A percentile compares a stretch with the other conserved stretches of the same genome.
Evolutionary conservation across 768 basidiomycete genomes (phyloP).

Genomic region (Boletellus ananas): DNA sequence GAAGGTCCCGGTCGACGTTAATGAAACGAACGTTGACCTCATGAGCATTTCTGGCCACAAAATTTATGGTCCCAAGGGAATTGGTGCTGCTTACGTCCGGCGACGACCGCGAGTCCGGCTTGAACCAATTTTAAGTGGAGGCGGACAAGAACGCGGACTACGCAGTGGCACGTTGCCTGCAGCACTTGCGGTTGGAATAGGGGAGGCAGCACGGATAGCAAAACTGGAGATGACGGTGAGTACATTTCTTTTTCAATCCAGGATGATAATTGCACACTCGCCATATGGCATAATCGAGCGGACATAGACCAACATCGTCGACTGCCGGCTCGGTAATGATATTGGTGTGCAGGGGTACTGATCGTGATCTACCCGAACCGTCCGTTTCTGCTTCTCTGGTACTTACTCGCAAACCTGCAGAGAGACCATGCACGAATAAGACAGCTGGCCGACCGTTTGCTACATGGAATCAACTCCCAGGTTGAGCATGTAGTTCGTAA

Average conservation of each 20-base stretch:
- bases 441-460: slow-evolving; percentile 73
- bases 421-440: slow-evolving; percentile 75
- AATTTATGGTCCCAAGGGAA: slow-evolving; percentile 95
- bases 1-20: slow-evolving; percentile 89
- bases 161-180: slow-evolving; percentile 93
- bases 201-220: slow-evolving; percentile 92
- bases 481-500: slow-evolving; percentile 93
- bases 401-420: slow-evolving; percentile 37
- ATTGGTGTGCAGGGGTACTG: slow-evolving; percentile 94
- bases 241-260: slow-evolving; percentile 24
- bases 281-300: slow-evolving; percentile 42
- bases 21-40: slow-evolving; percentile 91
- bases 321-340: slow-evolving; percentile 59
- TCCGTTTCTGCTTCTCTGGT: neutral
- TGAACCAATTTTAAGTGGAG: slow-evolving; percentile 93
- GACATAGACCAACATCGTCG: slow-evolving; percentile 18
- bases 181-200: slow-evolving; percentile 84
- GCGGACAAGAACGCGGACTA: slow-evolving; percentile 95
- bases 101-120: slow-evolving; percentile 88
- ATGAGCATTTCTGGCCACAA: slow-evolving; percentile 98
- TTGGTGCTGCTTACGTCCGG: slow-evolving; percentile 93
- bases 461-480: slow-evolving; percentile 73
- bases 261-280: slow-evolving; percentile 49
- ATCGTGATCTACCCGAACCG: slow-evolving; percentile 25
- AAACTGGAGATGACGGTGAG: slow-evolving; percentile 90